Evolutionary conservation across 2,329 filamentous ascomycete genomes (phyloP).

Genomic region (Beauveria australis): DNA sequence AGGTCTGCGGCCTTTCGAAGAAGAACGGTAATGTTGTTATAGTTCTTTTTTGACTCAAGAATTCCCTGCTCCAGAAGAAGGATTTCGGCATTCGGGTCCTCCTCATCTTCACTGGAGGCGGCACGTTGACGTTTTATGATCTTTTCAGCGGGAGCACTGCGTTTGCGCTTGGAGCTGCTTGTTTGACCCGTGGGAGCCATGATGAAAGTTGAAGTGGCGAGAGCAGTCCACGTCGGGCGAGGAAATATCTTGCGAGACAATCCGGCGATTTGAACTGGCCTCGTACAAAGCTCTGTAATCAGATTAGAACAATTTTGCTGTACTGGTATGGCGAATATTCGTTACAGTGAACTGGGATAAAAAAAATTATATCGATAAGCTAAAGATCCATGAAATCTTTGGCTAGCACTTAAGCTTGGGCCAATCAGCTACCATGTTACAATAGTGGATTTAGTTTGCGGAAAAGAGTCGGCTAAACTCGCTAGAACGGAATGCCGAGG

Average conservation of each 20-base stretch:
- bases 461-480: conserved; percentile 12
- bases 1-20: conserved; percentile 46
- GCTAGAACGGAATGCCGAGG: not conserved
- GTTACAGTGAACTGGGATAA: not conserved
- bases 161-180: conserved; percentile 44
- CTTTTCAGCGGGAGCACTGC: conserved; percentile 32
- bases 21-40: conserved; percentile 78
- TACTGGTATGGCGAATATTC: not conserved
- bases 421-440: conserved; percentile 6
- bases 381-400: conserved; percentile 24
- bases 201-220: conserved; percentile 2
- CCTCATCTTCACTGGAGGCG: conserved; percentile 37
- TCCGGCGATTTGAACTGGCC: not conserved
- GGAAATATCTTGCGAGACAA: not conserved
- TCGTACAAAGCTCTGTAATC: not conserved
- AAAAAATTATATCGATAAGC: conserved; percentile 15
- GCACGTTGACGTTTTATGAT: conserved; percentile 42
- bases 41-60: conserved; percentile 77
- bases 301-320: not conserved
- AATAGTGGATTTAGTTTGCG: not conserved
- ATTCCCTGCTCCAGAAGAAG: conserved; percentile 72
- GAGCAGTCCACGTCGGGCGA: not conserved
- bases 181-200: conserved; percentile 20
- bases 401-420: conserved; percentile 6
- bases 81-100: conserved; percentile 57